Evolutionary conservation across 768 basidiomycete species (phyloP).

Genomic region (Russula foetens): DNA sequence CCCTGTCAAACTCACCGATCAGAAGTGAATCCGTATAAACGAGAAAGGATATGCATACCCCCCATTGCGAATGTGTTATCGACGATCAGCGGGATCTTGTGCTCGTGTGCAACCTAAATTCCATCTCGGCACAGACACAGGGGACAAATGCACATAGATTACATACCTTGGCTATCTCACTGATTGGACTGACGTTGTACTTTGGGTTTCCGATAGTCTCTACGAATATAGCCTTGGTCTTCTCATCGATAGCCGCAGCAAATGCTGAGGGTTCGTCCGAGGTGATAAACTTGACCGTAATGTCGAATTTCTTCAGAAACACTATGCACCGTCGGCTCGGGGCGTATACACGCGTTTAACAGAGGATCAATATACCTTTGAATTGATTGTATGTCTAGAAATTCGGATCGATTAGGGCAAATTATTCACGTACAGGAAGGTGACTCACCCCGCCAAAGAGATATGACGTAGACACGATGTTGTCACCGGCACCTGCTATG

Average conservation of each 20-base stretch:
- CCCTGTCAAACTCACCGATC: constrained; percentile 16
- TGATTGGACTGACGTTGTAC: constrained; percentile 57
- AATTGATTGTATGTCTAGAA: constrained; percentile 63
- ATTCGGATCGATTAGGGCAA: neutral
- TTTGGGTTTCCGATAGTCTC: constrained; percentile 80
- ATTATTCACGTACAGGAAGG: neutral
- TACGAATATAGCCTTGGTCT: constrained; percentile 68
- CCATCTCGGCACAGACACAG: neutral
- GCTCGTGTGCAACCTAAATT: constrained; percentile 51
- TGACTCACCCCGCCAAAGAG: constrained; percentile 59
- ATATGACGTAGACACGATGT: constrained; percentile 63
- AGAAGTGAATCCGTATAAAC: neutral
- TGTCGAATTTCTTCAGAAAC: constrained; percentile 60
- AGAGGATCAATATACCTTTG: constrained; percentile 36
- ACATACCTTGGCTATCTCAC: constrained; percentile 56
- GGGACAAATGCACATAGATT: neutral
- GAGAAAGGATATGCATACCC: constrained; percentile 25
- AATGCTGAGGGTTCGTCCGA: constrained; percentile 50
- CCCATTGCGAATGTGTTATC: constrained; percentile 78
- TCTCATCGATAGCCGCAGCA: constrained; percentile 61
- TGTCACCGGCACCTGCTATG: constrained; percentile 58
- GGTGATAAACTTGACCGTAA: constrained; percentile 55
- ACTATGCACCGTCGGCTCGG: constrained; percentile 32
- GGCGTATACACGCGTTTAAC: constrained; percentile 19
- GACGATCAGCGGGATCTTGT: constrained; percentile 36